Evolutionary conservation across 495 filamentous ascomycete genomes (phyloP).

Genomic region (Penicillium chermesinum): DNA sequence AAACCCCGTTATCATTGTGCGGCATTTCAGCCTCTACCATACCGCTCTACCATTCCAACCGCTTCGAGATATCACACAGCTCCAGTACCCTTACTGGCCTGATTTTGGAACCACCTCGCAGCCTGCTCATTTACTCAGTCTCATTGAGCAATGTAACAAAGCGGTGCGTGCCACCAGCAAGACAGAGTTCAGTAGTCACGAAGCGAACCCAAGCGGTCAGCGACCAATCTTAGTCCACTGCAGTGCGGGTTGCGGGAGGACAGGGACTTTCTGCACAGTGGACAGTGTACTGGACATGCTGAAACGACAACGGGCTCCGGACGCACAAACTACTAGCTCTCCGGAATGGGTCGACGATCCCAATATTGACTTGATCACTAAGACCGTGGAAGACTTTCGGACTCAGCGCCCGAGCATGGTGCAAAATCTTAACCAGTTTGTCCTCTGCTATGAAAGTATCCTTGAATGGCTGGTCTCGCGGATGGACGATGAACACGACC

Average conservation of each 20-base stretch:
- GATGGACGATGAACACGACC: slow-evolving; percentile 21
- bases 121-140: slow-evolving; percentile 73
- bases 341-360: slow-evolving; percentile 43
- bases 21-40: slow-evolving; percentile 82
- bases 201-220: slow-evolving; percentile 50
- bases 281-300: slow-evolving; percentile 93
- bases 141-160: slow-evolving; percentile 81
- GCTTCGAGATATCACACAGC: slow-evolving; percentile 88
- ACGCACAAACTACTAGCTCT: not conserved
- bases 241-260: slow-evolving; percentile 90
- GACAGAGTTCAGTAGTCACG: slow-evolving; percentile 31
- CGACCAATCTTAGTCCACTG: slow-evolving; percentile 89
- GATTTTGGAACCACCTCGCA: slow-evolving; percentile 94
- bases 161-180: slow-evolving; percentile 33
- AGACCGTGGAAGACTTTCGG: slow-evolving; percentile 85
- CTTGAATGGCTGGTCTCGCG: slow-evolving; percentile 75
- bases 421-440: slow-evolving; percentile 89
- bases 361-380: slow-evolving; percentile 70
- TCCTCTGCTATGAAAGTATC: slow-evolving; percentile 93
- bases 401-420: slow-evolving; percentile 92
- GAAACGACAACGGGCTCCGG: slow-evolving; percentile 61
- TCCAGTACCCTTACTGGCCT: slow-evolving; percentile 93
- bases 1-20: slow-evolving; percentile 76
- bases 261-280: slow-evolving; percentile 93
- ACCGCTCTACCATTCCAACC: slow-evolving; percentile 72